Evolutionary conservation across 306 rosid genomes (phyloP).

Genomic region (Canavalia gladiata): DNA sequence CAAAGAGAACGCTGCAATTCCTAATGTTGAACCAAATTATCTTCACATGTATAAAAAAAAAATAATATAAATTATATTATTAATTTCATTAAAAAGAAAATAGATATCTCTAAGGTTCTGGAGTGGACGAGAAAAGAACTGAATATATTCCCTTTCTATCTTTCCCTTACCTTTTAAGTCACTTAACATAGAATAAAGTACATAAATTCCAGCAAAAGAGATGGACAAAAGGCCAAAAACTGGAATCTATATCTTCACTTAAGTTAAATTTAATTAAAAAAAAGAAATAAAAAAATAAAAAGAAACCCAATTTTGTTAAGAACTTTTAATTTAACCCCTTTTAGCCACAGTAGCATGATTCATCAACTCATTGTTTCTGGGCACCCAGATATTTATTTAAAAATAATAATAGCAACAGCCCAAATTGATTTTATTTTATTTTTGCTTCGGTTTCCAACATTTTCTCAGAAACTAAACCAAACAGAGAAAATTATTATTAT

Average conservation of each 20-base stretch:
- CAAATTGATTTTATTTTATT: neutral
- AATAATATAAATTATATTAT: constrained; percentile 1
- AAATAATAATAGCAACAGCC: neutral
- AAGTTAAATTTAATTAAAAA: constrained; percentile 17
- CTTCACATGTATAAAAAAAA: neutral
- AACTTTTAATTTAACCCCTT: constrained; percentile 37
- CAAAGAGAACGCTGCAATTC: neutral
- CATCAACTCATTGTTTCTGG: neutral
- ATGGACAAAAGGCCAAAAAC: constrained; percentile 38
- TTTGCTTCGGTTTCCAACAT: constrained; percentile 5
- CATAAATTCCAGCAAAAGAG: constrained; percentile 45
- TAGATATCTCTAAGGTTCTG: constrained; percentile 33
- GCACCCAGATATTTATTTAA: constrained; percentile 21
- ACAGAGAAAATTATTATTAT: constrained; percentile 25
- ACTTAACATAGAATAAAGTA: constrained; percentile 49
- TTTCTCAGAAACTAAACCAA: constrained; percentile 43
- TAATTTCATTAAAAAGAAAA: constrained; percentile 21
- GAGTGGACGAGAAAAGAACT: constrained; percentile 34
- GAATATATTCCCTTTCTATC: constrained; percentile 49
- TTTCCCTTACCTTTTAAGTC: constrained; percentile 47
- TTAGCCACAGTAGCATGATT: neutral
- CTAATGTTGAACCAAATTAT: neutral
- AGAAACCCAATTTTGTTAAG: constrained; percentile 24
- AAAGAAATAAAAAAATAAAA: neutral
- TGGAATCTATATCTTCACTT: constrained; percentile 44